Percentiles rank a stretch among this genome's conserved stretches.
These are phyloP conservation scores for Bryopsis sp. DNA, from an alignment of 139 green algal genomes.

Conservation along the genomic window DNA sequence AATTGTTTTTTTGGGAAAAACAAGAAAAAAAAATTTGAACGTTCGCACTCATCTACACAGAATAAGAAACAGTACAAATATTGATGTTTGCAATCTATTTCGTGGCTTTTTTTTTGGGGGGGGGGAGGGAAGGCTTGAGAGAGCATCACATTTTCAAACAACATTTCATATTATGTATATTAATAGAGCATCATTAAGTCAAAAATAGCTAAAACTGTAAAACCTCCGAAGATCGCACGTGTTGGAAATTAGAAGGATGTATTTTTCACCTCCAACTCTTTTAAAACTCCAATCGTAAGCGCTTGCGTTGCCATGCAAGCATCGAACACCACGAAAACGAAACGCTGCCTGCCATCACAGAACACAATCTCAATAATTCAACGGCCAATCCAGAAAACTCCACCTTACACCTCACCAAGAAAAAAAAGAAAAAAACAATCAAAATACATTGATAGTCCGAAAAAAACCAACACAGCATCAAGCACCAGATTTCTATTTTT, in stretches of 20 bases:
- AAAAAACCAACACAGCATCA: background rate
- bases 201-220: too few species aligned
- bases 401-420: too few species aligned
- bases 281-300: constrained; percentile 59
- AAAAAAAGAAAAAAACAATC: constrained; percentile 3
- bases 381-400: too few species aligned
- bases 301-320: constrained; percentile 79
- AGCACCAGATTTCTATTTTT: background rate
- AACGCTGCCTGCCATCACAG: constrained; percentile 34
- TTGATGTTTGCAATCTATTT: background rate
- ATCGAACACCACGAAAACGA: constrained; percentile 75
- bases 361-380: too few species aligned
- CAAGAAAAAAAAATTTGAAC: background rate
- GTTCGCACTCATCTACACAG: background rate
- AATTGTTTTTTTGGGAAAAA: too few species aligned
- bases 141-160: too few species aligned
- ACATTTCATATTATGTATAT: too few species aligned
- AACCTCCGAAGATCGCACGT: too few species aligned
- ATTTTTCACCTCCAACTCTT: constrained; percentile 38
- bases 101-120: too few species aligned
- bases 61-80: background rate
- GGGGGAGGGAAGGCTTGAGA: too few species aligned
- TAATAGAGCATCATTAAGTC: too few species aligned
- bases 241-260: too few species aligned
- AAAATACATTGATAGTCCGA: background rate